Percentiles rank a stretch among this genome's conserved stretches.
Evolutionary conservation across 257 asterid species (phyloP).

Genomic region (Jacaranda copaia): DNA sequence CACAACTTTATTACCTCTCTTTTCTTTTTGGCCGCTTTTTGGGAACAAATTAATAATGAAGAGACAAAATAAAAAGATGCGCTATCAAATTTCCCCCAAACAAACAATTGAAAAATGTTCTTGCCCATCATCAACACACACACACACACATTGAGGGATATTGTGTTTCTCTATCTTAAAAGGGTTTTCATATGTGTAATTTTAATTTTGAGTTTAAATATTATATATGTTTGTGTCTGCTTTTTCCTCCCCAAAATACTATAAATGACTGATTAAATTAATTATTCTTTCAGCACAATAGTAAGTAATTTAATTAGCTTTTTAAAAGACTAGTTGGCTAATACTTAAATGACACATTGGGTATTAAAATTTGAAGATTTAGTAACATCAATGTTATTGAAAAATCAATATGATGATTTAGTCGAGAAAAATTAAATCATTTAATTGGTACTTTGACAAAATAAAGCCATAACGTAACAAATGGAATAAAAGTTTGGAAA

Average conservation of each 20-base stretch:
- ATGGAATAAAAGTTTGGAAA: too few species aligned
- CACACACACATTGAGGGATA: too few species aligned
- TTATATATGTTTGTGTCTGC: neutral
- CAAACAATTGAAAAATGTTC: constrained; percentile 26
- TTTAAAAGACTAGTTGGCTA: too few species aligned
- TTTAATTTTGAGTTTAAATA: too few species aligned
- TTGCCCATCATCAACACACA: neutral
- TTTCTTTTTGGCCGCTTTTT: constrained; percentile 45
- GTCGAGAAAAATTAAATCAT: too few species aligned
- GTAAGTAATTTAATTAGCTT: neutral
- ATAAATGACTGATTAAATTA: neutral
- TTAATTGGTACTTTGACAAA: too few species aligned
- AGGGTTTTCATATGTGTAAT: neutral
- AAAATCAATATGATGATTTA: too few species aligned
- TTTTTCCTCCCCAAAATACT: neutral
- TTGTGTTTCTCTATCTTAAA: too few species aligned
- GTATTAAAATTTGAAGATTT: too few species aligned
- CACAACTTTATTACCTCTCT: constrained; percentile 43
- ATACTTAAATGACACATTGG: too few species aligned
- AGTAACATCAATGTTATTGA: neutral
- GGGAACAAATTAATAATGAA: constrained; percentile 38
- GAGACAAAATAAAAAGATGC: constrained; percentile 45
- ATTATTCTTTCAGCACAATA: neutral
- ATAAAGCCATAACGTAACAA: too few species aligned
- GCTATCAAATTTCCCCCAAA: constrained; percentile 35